Evolutionary conservation across 192 early-diverging fungal species (phyloP).

Genomic region (Coemansia sp.): DNA sequence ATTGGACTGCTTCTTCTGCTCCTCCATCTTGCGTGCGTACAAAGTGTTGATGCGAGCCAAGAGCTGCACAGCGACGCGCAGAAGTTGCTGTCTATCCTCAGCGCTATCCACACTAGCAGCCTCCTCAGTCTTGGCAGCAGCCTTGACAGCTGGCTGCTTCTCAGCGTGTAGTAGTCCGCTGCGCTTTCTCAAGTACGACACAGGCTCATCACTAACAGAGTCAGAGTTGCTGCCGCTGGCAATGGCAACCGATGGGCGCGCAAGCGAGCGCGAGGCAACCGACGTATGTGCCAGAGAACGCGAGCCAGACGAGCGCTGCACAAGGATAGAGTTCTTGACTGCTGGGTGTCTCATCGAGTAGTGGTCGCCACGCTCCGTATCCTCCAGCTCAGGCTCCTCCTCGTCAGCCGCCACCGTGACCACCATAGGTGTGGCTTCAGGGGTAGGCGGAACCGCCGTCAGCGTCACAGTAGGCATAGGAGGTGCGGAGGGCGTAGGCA

Average conservation of each 20-base stretch:
- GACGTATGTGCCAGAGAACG: constrained; percentile 15
- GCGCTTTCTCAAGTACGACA: constrained; percentile 47
- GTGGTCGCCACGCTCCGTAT: constrained; percentile 18
- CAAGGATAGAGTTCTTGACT: constrained; percentile 30
- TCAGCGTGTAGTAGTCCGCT: constrained; percentile 15
- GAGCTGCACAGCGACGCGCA: constrained; percentile 32
- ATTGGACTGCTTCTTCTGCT: constrained; percentile 11
- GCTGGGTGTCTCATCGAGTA: constrained; percentile 17
- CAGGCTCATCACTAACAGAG: constrained; percentile 30
- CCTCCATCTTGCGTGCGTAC: constrained; percentile 36
- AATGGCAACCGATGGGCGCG: background rate
- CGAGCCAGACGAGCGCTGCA: constrained; percentile 40
- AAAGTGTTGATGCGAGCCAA: constrained; percentile 45
- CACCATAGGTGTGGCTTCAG: background rate
- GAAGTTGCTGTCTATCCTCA: constrained; percentile 15
- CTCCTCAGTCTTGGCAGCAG: background rate
- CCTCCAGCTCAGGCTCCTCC: constrained; percentile 45
- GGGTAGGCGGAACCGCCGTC: background rate
- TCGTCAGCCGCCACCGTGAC: background rate
- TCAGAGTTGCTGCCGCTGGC: background rate
- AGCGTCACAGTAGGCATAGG: background rate
- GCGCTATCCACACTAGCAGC: background rate
- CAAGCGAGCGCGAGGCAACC: constrained; percentile 24
- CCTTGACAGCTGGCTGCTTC: background rate
- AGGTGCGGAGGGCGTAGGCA: constrained; percentile 8